Evolutionary conservation across 2,329 filamentous ascomycete genomes (phyloP).

Genomic region (Fusarium sp.): DNA sequence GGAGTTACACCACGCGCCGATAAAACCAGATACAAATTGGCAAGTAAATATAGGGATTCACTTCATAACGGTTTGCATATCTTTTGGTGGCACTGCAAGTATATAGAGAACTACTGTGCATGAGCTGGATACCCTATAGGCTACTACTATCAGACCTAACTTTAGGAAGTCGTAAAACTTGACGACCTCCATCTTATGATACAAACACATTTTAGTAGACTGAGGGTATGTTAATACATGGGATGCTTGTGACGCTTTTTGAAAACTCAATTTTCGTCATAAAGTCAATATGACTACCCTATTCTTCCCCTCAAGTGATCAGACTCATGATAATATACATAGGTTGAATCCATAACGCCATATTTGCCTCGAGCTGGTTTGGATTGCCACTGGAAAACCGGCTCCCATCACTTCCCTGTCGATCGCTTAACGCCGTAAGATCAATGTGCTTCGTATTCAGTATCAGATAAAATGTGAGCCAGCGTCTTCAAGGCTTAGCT

Average conservation of each 20-base stretch:
- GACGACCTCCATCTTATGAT: background rate
- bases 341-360: constrained; percentile 15
- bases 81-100: background rate
- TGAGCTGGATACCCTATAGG: background rate
- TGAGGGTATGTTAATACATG: background rate
- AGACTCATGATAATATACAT: background rate
- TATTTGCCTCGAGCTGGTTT: background rate
- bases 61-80: background rate
- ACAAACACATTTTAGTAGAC: background rate
- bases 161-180: background rate
- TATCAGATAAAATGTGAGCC: background rate
- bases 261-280: background rate
- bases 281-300: background rate
- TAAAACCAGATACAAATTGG: fast-evolving
- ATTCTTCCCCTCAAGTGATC: background rate
- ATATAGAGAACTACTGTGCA: background rate
- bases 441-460: background rate
- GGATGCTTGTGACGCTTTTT: background rate
- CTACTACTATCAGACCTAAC: background rate
- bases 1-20: background rate
- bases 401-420: background rate
- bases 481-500: constrained; percentile 17
- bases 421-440: constrained; percentile 25
- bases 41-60: background rate
- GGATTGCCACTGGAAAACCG: background rate